Base-by-base conservation (phyloP, 2,329 filamentous ascomycete species). In the Clarireedia hainanense region DNA sequence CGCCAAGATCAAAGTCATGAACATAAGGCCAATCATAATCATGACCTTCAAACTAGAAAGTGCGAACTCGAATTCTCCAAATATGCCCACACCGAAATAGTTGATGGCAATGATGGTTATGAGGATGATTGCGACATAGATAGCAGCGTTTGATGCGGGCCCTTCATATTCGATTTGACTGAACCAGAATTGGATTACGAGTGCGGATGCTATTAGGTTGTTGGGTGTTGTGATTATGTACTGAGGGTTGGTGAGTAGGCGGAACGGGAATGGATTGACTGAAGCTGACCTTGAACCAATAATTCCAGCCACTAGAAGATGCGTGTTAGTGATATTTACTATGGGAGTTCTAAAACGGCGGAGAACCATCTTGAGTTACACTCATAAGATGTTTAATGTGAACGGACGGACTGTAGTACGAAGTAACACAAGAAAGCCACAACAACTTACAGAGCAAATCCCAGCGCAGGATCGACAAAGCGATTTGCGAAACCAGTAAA, bases 161-260 rank as follows among this genome's bases (percentile, higher is more conserved):
- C 45, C 52, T 12, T 39, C 20, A 17, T 54, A 47, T 42, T 26
- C 43, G 70, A 74, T 57, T 0, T 87, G 79, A 27, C 75, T 69
- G 6, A 88, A 73, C 89, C 90, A 95, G 65, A 84, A 91, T 63
- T 88, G 83, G 56, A 95, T 86, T 55, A 92, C 86, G 36, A 95
- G 72, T 5, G 88, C 83, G 15, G 80, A 82, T 42, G 89, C 89
- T 1, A 88, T 94, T 36, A 95, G 74, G 69, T 95, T 88, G 68
- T 94, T 94, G 1, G 89, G 89, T 1, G 87, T 90, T 52, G 88
- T 80, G 65, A 95, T 91, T 68, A 94, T 88, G 70, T 94, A 94
- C 72, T 64, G 17, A 9, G 14, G 9, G 17, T n/a, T 9, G 3
- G 40, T 54, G 34, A 53, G 39, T 17, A 51, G 5, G 26, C 30